phyloP scores from a whole-genome alignment of 139 green algal genomes.

The Asterochloris erici region DNA sequence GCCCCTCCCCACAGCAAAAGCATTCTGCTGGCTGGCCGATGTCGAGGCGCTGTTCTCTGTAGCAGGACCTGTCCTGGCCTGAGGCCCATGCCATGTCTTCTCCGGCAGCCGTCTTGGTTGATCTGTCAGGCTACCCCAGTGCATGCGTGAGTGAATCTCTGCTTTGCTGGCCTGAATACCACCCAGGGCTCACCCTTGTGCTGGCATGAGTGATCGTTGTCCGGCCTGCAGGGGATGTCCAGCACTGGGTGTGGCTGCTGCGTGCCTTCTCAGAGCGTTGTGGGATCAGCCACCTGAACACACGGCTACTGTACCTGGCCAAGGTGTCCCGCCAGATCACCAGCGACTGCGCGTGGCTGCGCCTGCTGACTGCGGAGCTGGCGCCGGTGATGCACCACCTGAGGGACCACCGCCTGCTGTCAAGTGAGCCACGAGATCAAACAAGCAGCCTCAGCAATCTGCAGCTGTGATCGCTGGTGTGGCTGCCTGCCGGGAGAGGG shows the following conservation, averaged over 20 bases:
- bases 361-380: slow-evolving; percentile 22
- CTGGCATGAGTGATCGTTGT: background rate
- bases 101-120: background rate
- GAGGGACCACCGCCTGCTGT: slow-evolving; percentile 1
- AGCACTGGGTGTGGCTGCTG: slow-evolving; percentile 31
- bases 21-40: background rate
- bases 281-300: slow-evolving; percentile 1
- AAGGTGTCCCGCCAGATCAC: slow-evolving; percentile 15
- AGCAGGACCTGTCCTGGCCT: background rate
- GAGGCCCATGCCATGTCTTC: background rate
- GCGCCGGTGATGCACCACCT: slow-evolving; percentile 21
- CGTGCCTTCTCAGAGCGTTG: slow-evolving; percentile 15
- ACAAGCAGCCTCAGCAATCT: background rate
- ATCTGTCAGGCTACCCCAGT: background rate
- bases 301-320: slow-evolving; percentile 15
- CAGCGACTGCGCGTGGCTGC: slow-evolving; percentile 17
- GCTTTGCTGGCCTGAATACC: background rate
- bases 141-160: background rate
- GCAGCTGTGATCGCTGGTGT: too few relatives aligned
- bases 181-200: background rate
- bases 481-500: too few relatives aligned
- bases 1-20: background rate
- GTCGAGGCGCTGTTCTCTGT: background rate
- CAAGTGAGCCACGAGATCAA: background rate
- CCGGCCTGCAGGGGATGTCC: slow-evolving; percentile 11